A percentile compares a stretch with the other conserved stretches of the same genome.
Conservation (phyloP, 257 asterid genomes). For the Voacanga thouarsii region DNA sequence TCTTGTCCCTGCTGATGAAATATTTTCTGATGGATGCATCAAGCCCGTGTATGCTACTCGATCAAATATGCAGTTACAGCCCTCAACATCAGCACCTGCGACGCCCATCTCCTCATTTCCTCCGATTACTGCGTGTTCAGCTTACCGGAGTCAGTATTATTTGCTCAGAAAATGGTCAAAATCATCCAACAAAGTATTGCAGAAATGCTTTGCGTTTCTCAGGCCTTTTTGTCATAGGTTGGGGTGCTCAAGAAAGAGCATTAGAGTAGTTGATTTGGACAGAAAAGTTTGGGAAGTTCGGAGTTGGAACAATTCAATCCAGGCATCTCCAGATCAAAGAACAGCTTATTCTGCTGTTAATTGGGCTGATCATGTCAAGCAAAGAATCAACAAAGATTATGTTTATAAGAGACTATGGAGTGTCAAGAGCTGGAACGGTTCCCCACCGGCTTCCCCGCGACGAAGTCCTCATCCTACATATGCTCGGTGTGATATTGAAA, state of each 20-base stretch:
- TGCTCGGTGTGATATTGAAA: conserved; percentile 20
- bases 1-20: conserved; percentile 35
- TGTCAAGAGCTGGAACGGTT: conserved; percentile 10
- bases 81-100: conserved; percentile 13
- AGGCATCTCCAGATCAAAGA: conserved; percentile 17
- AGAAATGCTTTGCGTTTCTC: conserved; percentile 20
- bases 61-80: neutral
- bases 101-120: conserved; percentile 21
- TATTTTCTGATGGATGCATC: conserved; percentile 31
- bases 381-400: conserved; percentile 6
- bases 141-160: neutral
- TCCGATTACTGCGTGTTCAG: neutral
- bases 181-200: conserved; percentile 10
- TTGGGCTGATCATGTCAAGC: conserved; percentile 4
- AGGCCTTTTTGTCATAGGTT: conserved; percentile 3
- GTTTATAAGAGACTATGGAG: neutral
- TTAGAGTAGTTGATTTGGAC: conserved; percentile 32
- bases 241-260: conserved; percentile 27
- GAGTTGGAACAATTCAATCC: conserved; percentile 14
- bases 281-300: conserved; percentile 27
- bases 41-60: conserved; percentile 11
- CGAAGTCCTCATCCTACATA: conserved; percentile 11
- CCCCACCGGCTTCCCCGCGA: conserved; percentile 17
- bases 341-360: conserved; percentile 3
- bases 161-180: conserved; percentile 18